Conservation (phyloP, 495 filamentous ascomycete genomes). For the Penicillium goetzii region DNA sequence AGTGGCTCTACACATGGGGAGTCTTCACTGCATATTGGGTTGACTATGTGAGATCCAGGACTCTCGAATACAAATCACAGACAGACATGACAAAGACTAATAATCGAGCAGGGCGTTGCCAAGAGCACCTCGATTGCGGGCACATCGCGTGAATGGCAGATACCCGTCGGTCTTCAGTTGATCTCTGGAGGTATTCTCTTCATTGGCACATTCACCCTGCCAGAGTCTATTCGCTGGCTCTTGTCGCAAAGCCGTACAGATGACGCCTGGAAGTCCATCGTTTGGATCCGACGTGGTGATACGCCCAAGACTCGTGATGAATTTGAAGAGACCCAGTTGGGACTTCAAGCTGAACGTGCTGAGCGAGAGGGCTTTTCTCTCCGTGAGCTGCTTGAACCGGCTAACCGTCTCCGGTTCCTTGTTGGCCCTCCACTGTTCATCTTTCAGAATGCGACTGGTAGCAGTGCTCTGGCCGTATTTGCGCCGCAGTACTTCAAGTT, state of each 20-base stretch:
- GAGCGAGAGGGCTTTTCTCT: constrained; percentile 43
- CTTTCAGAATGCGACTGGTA: constrained; percentile 32
- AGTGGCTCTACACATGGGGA: constrained; percentile 56
- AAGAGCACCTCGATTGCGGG: constrained; percentile 60
- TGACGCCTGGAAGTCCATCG: constrained; percentile 50
- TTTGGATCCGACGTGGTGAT: constrained; percentile 52
- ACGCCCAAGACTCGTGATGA: constrained; percentile 43
- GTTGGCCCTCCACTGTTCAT: constrained; percentile 27
- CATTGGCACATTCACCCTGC: constrained; percentile 48
- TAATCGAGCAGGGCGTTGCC: constrained; percentile 21
- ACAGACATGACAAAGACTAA: neutral
- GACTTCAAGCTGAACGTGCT: constrained; percentile 46
- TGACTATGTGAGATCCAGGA: constrained; percentile 43
- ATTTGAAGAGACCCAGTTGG: constrained; percentile 49
- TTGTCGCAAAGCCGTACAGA: constrained; percentile 44
- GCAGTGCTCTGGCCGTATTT: constrained; percentile 33
- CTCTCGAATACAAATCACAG: neutral
- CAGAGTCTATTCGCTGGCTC: constrained; percentile 58
- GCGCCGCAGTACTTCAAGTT: constrained; percentile 47
- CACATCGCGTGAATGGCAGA: constrained; percentile 55
- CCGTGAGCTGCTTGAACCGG: constrained; percentile 44
- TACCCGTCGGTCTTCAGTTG: constrained; percentile 57
- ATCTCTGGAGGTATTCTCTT: constrained; percentile 52
- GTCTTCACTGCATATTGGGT: constrained; percentile 58
- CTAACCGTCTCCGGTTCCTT: constrained; percentile 45